phyloP scores from a whole-genome alignment of 305 asterid genomes.

The Rubia balearica region DNA sequence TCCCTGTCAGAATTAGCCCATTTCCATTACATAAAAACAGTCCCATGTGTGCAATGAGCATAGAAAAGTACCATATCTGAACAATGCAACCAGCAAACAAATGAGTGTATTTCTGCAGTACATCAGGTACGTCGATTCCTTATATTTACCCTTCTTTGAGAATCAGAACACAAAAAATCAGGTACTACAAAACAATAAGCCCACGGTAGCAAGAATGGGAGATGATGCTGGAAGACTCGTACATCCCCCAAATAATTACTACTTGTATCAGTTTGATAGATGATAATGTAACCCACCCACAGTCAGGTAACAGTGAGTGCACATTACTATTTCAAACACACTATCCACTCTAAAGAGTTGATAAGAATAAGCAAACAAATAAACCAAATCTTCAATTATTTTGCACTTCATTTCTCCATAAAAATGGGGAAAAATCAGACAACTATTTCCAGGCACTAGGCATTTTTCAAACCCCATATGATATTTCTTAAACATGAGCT shows the following conservation, averaged over 20 bases:
- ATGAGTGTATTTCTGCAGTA: too few relatives aligned
- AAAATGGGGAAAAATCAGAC: not conserved
- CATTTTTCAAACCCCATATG: not conserved
- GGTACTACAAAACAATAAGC: not conserved
- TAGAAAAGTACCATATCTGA: not conserved
- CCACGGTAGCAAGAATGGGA: not conserved
- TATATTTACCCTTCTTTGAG: not conserved
- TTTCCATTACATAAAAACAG: not conserved
- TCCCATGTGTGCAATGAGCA: not conserved
- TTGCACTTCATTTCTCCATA: not conserved
- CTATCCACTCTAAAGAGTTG: not conserved
- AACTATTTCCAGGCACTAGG: not conserved
- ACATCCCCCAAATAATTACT: not conserved
- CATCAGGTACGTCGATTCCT: not conserved
- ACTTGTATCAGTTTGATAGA: not conserved
- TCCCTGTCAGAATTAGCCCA: conserved; percentile 31
- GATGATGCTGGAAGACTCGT: not conserved
- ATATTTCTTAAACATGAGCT: not conserved
- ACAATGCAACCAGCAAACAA: not conserved
- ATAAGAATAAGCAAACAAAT: not conserved
- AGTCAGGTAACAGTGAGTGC: not conserved
- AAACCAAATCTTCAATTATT: not conserved
- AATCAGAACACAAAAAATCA: not conserved
- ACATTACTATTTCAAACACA: not conserved
- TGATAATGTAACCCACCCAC: not conserved